These are phyloP conservation scores for Artemisia princeps DNA, from an alignment of 140 eudicot species.

Conservation along the genomic window DNA sequence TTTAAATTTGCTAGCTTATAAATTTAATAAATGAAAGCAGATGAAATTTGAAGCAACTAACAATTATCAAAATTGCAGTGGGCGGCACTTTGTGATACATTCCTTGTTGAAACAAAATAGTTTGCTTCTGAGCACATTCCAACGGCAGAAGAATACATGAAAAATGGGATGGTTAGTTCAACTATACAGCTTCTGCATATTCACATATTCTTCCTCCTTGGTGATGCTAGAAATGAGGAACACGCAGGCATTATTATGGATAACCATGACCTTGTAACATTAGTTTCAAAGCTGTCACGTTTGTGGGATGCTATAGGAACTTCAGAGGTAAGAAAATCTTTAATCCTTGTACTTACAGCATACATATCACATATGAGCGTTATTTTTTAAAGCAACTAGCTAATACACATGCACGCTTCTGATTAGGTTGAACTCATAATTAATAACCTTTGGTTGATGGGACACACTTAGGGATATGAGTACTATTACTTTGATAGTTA, in stretches of 20 bases:
- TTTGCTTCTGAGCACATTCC: conserved; percentile 22
- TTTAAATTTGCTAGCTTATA: not conserved
- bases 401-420: no score
- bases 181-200: conserved; percentile 34
- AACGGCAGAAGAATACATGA: conserved; percentile 33
- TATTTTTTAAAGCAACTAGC: no score
- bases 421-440: no score
- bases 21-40: not conserved
- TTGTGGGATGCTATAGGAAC: conserved; percentile 59
- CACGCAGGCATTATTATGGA: not conserved
- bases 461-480: no score
- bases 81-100: no score
- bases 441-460: no score
- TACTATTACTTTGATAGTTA: conserved; percentile 32
- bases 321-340: conserved; percentile 36
- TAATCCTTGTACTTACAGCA: not conserved
- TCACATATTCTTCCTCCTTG: conserved; percentile 44
- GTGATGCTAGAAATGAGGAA: conserved; percentile 23
- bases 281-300: conserved; percentile 38
- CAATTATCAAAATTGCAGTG: conserved; percentile 19
- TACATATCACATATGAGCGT: not conserved
- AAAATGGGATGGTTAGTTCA: conserved; percentile 38
- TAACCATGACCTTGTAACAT: conserved; percentile 26
- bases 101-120: no score
- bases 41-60: not conserved